Conservation (phyloP, 805 yeast species). For the Yamadazyma tumulicola region DNA sequence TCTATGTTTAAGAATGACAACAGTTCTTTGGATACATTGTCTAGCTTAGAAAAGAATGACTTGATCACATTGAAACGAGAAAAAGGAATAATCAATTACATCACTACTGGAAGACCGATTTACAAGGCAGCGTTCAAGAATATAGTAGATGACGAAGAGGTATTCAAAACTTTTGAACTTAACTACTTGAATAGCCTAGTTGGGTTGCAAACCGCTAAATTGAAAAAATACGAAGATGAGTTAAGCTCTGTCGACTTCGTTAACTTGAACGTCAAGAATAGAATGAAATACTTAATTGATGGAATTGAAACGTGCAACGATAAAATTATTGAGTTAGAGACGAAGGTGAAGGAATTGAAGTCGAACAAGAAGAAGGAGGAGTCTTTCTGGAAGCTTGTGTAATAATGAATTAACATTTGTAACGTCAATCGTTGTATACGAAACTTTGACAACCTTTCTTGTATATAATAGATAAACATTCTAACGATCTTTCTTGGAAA, state of each 20-base stretch:
- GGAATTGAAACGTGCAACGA: conserved; percentile 64
- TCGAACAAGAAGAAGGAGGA: too few relatives aligned
- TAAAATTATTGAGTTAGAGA: conserved; percentile 32
- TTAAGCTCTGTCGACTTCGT: conserved; percentile 47
- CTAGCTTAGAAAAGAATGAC: conserved; percentile 76
- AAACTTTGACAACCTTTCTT: too few relatives aligned
- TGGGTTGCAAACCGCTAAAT: conserved; percentile 56
- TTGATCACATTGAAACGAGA: conserved; percentile 68
- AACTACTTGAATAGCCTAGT: conserved; percentile 54
- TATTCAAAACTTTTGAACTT: conserved; percentile 62
- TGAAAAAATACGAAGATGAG: conserved; percentile 68
- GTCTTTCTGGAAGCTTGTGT: too few relatives aligned
- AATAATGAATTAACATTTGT: too few relatives aligned
- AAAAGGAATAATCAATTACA: conserved; percentile 66
- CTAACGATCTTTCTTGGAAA: too few relatives aligned
- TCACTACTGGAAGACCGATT: conserved; percentile 81
- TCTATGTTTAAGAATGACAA: conserved; percentile 61
- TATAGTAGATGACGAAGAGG: conserved; percentile 53
- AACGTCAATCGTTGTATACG: too few relatives aligned
- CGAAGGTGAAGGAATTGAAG: conserved; percentile 20
- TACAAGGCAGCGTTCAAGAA: conserved; percentile 74
- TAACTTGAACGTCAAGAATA: conserved; percentile 48
- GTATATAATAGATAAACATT: too few relatives aligned
- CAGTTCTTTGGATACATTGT: conserved; percentile 43
- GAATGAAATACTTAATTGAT: conserved; percentile 63